phyloP scores from a whole-genome alignment of 75 land plant species.

The Picea glauca region DNA sequence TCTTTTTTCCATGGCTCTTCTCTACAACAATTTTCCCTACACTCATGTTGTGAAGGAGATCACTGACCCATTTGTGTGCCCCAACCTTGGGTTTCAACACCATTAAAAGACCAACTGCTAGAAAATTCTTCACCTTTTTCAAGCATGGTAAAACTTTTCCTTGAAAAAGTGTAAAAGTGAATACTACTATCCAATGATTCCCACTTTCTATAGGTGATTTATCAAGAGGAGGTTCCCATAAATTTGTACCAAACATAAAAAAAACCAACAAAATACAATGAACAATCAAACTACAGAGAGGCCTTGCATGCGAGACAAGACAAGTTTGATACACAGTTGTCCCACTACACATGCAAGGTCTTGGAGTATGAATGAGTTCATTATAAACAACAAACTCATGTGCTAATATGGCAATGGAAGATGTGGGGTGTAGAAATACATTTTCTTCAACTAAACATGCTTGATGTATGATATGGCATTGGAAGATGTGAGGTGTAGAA shows the following conservation, averaged over 20 bases:
- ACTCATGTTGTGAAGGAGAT: too few species aligned
- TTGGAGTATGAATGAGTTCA: constrained; percentile 61
- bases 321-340: constrained; percentile 61
- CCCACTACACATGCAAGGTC: constrained; percentile 81
- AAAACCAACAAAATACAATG: constrained; percentile 45
- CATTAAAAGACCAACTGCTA: too few species aligned
- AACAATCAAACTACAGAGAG: constrained; percentile 75
- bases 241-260: constrained; percentile 72
- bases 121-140: too few species aligned
- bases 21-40: too few species aligned
- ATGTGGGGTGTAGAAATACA: constrained; percentile 71
- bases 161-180: constrained; percentile 80
- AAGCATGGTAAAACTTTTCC: constrained; percentile 17
- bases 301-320: constrained; percentile 63
- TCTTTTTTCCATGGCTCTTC: too few species aligned
- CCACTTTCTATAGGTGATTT: constrained; percentile 33
- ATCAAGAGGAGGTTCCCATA: constrained; percentile 82
- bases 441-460: constrained; percentile 56
- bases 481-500: constrained; percentile 70
- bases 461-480: constrained; percentile 53
- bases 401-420: constrained; percentile 56
- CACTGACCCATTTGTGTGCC: too few species aligned
- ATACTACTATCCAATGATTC: constrained; percentile 45
- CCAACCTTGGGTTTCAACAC: too few species aligned
- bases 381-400: constrained; percentile 84